Evolutionary conservation across 1,284 basidiomycete species (phyloP).

Genomic region (Cryptococcus neoformans): DNA sequence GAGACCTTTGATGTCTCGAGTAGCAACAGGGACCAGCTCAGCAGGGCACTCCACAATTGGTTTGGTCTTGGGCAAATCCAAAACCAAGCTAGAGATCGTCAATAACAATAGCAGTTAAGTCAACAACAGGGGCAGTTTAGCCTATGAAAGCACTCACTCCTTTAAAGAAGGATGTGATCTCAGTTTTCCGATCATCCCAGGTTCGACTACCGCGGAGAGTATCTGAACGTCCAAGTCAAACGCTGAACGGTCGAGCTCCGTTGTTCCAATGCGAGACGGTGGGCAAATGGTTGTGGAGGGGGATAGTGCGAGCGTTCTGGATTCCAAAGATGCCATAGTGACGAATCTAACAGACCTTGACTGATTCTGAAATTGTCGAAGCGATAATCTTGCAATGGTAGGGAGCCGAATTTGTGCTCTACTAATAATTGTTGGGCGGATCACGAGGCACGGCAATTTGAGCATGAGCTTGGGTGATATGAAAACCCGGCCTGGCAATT

Average conservation of each 20-base stretch:
- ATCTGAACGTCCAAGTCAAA: conserved; percentile 65
- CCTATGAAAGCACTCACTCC: conserved; percentile 53
- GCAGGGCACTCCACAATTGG: conserved; percentile 58
- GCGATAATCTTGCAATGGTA: no score
- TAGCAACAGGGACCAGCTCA: conserved; percentile 21
- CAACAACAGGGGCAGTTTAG: background rate
- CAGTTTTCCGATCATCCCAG: conserved; percentile 57
- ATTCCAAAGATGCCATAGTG: no score
- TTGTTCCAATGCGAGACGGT: conserved; percentile 44
- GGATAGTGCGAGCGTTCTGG: background rate
- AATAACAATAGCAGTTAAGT: no score
- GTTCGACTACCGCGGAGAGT: conserved; percentile 63
- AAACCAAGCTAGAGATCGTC: conserved; percentile 30
- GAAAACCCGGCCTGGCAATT: no score
- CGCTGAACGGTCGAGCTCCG: conserved; percentile 58
- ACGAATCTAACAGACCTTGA: no score
- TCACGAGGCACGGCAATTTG: no score
- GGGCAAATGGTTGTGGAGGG: conserved; percentile 14
- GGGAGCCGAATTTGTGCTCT: no score
- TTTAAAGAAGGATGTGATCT: conserved; percentile 58
- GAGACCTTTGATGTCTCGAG: conserved; percentile 48
- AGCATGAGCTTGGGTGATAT: no score
- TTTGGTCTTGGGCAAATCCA: conserved; percentile 66
- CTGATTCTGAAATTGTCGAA: no score
- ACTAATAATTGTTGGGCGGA: no score